Evolutionary conservation across 331 rosid species (phyloP).

Genomic region (Quercus tomentella): DNA sequence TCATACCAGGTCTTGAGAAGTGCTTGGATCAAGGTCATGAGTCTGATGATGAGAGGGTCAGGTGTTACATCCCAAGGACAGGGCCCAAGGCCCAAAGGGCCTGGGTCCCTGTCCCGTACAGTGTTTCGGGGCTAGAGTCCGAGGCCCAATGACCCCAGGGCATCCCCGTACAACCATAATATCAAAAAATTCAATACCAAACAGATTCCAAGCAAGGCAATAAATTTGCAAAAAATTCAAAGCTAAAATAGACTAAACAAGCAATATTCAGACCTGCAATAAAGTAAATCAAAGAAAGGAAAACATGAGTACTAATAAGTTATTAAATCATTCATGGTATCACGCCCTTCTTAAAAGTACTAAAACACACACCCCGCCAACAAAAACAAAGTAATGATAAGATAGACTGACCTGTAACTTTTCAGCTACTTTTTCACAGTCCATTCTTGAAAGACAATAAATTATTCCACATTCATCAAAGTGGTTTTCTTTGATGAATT

Average conservation of each 20-base stretch:
- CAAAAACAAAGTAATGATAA: constrained; percentile 1
- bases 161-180: too few relatives aligned
- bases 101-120: too few relatives aligned
- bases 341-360: background rate
- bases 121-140: too few relatives aligned
- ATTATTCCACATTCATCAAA: constrained; percentile 92
- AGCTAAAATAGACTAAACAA: background rate
- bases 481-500: constrained; percentile 77
- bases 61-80: too few relatives aligned
- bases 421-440: constrained; percentile 94
- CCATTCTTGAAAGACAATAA: constrained; percentile 97
- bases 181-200: background rate
- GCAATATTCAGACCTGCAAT: background rate
- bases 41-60: too few relatives aligned
- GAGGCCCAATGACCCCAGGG: too few relatives aligned
- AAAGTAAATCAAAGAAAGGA: background rate
- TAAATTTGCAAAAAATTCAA: background rate
- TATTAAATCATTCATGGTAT: background rate
- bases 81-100: too few relatives aligned
- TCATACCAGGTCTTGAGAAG: too few relatives aligned
- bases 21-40: too few relatives aligned
- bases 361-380: constrained; percentile 11
- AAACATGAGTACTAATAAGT: background rate
- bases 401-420: constrained; percentile 72
- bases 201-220: background rate